Evolutionary conservation across 2,329 filamentous ascomycete species (phyloP).

Genomic region (Nemania sp.): DNA sequence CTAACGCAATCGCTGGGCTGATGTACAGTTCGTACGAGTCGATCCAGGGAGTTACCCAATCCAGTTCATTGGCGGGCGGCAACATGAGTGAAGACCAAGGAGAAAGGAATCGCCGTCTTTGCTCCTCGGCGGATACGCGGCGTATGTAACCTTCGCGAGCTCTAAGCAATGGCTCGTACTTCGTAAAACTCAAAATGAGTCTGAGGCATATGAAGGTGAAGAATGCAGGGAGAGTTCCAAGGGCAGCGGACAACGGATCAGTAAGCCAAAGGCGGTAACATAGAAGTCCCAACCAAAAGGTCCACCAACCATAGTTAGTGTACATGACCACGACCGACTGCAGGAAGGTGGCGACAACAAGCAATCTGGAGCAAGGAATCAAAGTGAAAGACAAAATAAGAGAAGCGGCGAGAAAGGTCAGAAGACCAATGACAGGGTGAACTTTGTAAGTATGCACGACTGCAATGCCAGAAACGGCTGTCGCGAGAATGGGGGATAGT

Average conservation of each 20-base stretch:
- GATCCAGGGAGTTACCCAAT: not conserved
- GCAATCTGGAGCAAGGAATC: not conserved
- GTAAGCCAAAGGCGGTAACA: constrained; percentile 10
- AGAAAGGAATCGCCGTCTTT: not conserved
- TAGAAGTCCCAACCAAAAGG: constrained; percentile 3
- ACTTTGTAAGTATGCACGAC: constrained; percentile 8
- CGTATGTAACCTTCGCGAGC: not conserved
- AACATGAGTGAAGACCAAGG: not conserved
- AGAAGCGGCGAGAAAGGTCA: not conserved
- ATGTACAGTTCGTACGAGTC: not conserved
- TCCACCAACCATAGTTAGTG: constrained; percentile 14
- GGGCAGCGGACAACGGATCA: not conserved
- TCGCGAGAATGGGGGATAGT: not conserved
- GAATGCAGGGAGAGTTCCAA: not conserved
- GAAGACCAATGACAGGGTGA: constrained; percentile 1
- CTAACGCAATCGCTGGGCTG: not conserved
- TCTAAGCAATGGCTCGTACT: not conserved
- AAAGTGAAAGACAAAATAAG: not conserved
- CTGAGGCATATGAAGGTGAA: not conserved
- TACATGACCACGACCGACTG: not conserved
- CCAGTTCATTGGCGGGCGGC: not conserved
- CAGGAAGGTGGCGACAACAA: not conserved
- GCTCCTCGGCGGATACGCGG: not conserved
- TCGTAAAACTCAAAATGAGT: not conserved
- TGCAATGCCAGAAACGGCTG: not conserved